Conservation (phyloP, 371 early-diverging fungal genomes). For the Apophysomyces ossiformis region DNA sequence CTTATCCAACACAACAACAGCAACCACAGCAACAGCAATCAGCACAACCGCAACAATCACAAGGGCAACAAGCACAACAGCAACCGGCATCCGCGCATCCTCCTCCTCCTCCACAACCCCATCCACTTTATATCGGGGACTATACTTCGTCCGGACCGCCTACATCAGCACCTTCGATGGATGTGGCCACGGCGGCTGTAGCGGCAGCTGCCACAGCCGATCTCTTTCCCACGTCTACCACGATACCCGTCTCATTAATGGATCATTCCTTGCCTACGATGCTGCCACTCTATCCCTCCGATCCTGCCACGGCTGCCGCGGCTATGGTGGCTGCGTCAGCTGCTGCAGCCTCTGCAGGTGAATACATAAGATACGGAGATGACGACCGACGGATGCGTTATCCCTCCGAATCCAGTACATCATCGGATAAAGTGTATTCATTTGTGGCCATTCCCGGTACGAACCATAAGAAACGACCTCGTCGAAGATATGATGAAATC, state of each 20-base stretch:
- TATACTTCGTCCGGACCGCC: slow-evolving; percentile 5
- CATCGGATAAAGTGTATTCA: slow-evolving; percentile 59
- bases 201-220: slow-evolving; percentile 24
- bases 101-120: background rate
- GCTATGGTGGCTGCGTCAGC: slow-evolving; percentile 4
- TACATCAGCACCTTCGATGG: slow-evolving; percentile 15
- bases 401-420: slow-evolving; percentile 39
- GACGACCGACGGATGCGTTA: slow-evolving; percentile 31
- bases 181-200: slow-evolving; percentile 24
- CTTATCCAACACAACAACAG: background rate
- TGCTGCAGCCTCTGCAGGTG: slow-evolving; percentile 13
- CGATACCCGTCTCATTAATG: background rate
- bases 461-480: slow-evolving; percentile 68
- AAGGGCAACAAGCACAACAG: background rate
- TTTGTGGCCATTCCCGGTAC: slow-evolving; percentile 69
- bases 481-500: slow-evolving; percentile 72
- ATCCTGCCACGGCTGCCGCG: background rate
- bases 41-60: background rate
- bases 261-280: slow-evolving; percentile 6
- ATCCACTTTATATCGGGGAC: background rate
- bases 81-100: background rate
- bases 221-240: background rate
- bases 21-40: background rate
- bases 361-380: slow-evolving; percentile 16
- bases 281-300: slow-evolving; percentile 7